Evolutionary conservation across 805 yeast species (phyloP).

Genomic region (Candida peoriensis): DNA sequence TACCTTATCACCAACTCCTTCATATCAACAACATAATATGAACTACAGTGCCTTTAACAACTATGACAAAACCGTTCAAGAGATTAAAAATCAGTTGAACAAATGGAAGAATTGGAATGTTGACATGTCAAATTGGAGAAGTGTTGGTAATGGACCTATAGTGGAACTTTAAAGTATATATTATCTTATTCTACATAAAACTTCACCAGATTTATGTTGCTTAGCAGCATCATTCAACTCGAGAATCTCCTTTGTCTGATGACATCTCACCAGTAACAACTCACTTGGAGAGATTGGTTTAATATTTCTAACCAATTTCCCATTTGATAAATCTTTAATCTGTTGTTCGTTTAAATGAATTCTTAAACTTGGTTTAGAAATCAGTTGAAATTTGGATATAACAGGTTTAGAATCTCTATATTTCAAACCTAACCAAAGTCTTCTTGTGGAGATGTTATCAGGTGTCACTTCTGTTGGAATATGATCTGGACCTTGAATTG

Average conservation of each 20-base stretch:
- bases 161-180: constrained; percentile 36
- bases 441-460: constrained; percentile 78
- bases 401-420: constrained; percentile 70
- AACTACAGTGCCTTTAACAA: constrained; percentile 15
- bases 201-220: constrained; percentile 66
- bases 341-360: constrained; percentile 61
- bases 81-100: constrained; percentile 51
- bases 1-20: constrained; percentile 20
- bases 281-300: constrained; percentile 89
- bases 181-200: constrained; percentile 70
- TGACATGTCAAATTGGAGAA: constrained; percentile 82
- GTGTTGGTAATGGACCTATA: constrained; percentile 60
- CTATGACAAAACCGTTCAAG: constrained; percentile 33
- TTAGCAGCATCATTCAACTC: constrained; percentile 86
- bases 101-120: constrained; percentile 84
- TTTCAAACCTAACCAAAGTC: constrained; percentile 89
- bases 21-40: constrained; percentile 13
- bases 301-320: constrained; percentile 67
- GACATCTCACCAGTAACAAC: constrained; percentile 59
- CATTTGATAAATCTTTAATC: constrained; percentile 67
- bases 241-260: constrained; percentile 43
- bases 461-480: constrained; percentile 74
- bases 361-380: constrained; percentile 81
- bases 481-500: constrained; percentile 76
- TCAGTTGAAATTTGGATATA: constrained; percentile 60